Conservation (phyloP, 495 filamentous ascomycete genomes). For the Aspergillus egyptiacus region DNA sequence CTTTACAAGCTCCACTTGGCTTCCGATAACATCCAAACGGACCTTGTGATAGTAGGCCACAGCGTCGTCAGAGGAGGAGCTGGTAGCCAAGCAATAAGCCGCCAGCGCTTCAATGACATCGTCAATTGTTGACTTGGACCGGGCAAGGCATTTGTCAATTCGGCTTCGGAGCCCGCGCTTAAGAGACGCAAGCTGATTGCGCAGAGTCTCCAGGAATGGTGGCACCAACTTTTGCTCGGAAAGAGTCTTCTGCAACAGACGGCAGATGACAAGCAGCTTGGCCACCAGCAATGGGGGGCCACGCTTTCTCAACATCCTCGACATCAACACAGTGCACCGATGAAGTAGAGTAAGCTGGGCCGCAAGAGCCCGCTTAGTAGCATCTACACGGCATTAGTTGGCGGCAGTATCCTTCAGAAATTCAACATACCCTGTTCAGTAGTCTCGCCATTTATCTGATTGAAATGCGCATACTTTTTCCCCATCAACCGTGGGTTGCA, state of each 20-base stretch:
- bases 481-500: constrained; percentile 73
- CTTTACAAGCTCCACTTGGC: constrained; percentile 43
- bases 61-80: constrained; percentile 72
- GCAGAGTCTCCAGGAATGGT: constrained; percentile 54
- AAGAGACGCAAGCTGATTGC: constrained; percentile 55
- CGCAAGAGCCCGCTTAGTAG: constrained; percentile 49
- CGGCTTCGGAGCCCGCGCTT: constrained; percentile 55
- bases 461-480: constrained; percentile 58
- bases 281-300: constrained; percentile 61
- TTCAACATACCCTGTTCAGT: constrained; percentile 39
- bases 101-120: constrained; percentile 65
- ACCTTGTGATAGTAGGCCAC: constrained; percentile 75
- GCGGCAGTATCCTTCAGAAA: constrained; percentile 10
- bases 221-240: constrained; percentile 45
- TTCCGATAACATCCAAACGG: constrained; percentile 58
- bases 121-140: constrained; percentile 39
- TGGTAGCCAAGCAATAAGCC: constrained; percentile 79
- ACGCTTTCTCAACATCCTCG: constrained; percentile 51
- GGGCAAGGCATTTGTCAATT: constrained; percentile 62
- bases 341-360: constrained; percentile 59
- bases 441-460: constrained; percentile 47
- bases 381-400: constrained; percentile 40
- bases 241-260: constrained; percentile 63
- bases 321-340: constrained; percentile 49
- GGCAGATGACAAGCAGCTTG: constrained; percentile 73